These are phyloP conservation scores for Plasmodium fragile DNA, from an alignment of 169 alveolate species.

Conservation along the genomic window DNA sequence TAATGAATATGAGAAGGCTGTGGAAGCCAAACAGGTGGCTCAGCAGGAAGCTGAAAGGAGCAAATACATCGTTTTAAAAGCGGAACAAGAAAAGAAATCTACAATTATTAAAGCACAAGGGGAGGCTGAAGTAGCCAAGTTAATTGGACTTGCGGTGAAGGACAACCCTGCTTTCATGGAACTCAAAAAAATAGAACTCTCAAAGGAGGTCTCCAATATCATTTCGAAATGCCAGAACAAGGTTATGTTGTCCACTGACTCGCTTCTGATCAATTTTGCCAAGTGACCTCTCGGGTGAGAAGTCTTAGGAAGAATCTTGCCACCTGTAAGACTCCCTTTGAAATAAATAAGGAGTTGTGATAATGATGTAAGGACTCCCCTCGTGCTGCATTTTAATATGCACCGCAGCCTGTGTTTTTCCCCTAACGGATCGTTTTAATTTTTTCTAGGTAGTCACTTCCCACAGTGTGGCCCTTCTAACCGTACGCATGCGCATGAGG, in stretches of 20 bases:
- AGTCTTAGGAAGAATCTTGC: neutral
- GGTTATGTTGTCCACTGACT: slow-evolving; percentile 82
- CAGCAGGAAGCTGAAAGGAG: slow-evolving; percentile 98
- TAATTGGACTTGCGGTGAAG: slow-evolving; percentile 89
- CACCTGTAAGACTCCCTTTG: neutral
- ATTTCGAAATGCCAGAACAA: slow-evolving; percentile 92
- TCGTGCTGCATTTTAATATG: neutral
- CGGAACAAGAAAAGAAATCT: slow-evolving; percentile 95
- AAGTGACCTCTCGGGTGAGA: neutral
- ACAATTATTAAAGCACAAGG: slow-evolving; percentile 98
- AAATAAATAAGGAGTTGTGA: neutral
- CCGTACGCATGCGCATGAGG: neutral
- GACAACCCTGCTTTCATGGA: slow-evolving; percentile 94
- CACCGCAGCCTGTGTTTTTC: neutral
- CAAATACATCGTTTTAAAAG: slow-evolving; percentile 95
- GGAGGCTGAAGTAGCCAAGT: slow-evolving; percentile 95
- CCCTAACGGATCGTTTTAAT: neutral
- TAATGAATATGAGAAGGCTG: slow-evolving; percentile 95
- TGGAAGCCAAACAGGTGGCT: slow-evolving; percentile 98
- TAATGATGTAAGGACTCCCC: neutral
- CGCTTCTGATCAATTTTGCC: slow-evolving; percentile 77
- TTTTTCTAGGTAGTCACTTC: neutral
- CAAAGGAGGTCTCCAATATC: slow-evolving; percentile 94
- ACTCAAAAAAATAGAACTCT: slow-evolving; percentile 95
- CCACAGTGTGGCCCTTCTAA: neutral